Evolutionary conservation across 148 eudicot genomes (phyloP), one percentile per base, ranked within the genome.

Genomic region (Bassia scoparia): DNA sequence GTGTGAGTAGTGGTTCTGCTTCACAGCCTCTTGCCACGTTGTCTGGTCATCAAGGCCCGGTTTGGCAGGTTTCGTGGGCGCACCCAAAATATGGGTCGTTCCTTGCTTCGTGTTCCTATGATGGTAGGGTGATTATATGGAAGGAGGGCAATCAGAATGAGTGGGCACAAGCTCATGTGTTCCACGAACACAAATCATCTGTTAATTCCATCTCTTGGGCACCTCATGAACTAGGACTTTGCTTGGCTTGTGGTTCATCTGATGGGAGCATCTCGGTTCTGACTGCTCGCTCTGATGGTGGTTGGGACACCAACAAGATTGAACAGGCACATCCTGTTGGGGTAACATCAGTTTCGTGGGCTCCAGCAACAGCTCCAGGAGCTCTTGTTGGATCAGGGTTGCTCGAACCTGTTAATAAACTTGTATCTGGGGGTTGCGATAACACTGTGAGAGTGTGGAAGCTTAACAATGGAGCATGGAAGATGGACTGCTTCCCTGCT

Each of bases 301-400:
- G 93, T 72, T 93, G 98, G 97, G 98, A 90, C 68, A 84, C 90
- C 15, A 82, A 85, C 58, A 83, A 69, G 81, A 90, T 93, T 12
- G 98, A 93, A 41, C 96, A 87, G 74, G 98, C 98, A 16, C 98
- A 93, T 76, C 98, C 98, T 1, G 96, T 93, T 56, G 98, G 98
- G 13, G 98, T 93, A 31, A 88, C 93, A n/a, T 88, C 98, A 1
- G 93, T 93, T 76, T 83, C 98, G 4, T 92, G 97, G 97, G 97
- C 96, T 77, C 93, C 96, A 34, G 86, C 93, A 29, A 83, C 81
- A 33, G 90, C 93, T 61, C 93, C 97, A 26, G 98, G 98, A 24
- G 87, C 89, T 60, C 77, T 88, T 49, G 89, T 93, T 59, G 96
- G 90, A 44, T 79, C 93, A 6, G 93, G 91, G 37, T 12, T 78